Base-by-base conservation (phyloP, 2,329 filamentous ascomycete species). In the Monascus ruber region DNA sequence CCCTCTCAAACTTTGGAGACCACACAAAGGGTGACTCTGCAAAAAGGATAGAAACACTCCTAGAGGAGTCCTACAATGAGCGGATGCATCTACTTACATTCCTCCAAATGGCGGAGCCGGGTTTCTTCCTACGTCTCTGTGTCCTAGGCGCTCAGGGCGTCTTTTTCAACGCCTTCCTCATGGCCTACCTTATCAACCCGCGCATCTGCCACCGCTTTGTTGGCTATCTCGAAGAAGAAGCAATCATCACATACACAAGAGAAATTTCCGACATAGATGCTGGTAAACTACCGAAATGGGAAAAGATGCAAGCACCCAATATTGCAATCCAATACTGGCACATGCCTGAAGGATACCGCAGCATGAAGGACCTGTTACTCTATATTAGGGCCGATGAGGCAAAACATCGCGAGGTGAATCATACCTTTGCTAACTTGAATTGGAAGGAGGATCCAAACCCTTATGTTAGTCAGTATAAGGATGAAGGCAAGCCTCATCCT, bases 151-250 rank as follows among this genome's bases (percentile, higher is more conserved):
- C 87, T 1, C 87, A 94, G 63, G 87, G 87, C 34, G 84, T 94
- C 51, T 94, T 91, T 71, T 94, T 89, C 74, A 95, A 95, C 65
- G 74, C 76, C 50, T 74, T 94, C 58, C 94, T 95, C 70, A 46
- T 93, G 45, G 73, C 79, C 35, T 94, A 94, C 65, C 77, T 94
- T 31, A 52, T 93, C 46, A 84, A 79, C 1, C 87, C 88, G 7
- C 77, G 79, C 45, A 86, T 85, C 44, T 86, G 83, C 52, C 88
- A 95, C 62, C 81, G 88, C 37, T 94, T 95, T 62, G 86, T 94
- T 37, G 88, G 86, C 4, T 94, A 94, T 52, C 76, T 95, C 9
- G 89, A 95, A 62, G 89, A 95, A 62, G 88, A 95, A 64, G 89
- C 88, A 7, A 87, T 94, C 1, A 74, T 91, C 54, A 95, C 89